phyloP scores from a whole-genome alignment of 345 rosid species.

The Fremontodendron californicum region DNA sequence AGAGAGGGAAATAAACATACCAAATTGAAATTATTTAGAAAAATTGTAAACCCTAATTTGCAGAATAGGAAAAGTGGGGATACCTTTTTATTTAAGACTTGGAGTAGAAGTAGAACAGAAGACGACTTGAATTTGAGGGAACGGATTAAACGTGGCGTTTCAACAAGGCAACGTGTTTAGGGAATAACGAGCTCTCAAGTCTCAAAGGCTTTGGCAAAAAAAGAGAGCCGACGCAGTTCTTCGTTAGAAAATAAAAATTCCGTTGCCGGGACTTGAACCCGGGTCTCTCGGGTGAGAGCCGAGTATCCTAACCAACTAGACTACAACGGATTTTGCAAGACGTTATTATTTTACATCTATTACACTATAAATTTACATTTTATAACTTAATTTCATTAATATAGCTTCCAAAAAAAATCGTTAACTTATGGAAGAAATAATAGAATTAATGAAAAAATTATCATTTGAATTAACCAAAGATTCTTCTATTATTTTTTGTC shows the following conservation, averaged over 20 bases:
- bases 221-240: too few relatives aligned
- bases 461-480: too few relatives aligned
- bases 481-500: too few relatives aligned
- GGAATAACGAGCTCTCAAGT: too few relatives aligned
- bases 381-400: too few relatives aligned
- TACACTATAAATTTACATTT: too few relatives aligned
- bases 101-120: not conserved
- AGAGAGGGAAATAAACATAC: not conserved
- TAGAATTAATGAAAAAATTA: too few relatives aligned
- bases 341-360: too few relatives aligned
- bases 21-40: not conserved
- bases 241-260: too few relatives aligned
- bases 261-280: conserved; percentile 72
- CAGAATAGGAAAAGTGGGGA: not conserved
- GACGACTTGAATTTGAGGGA: not conserved
- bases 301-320: conserved; percentile 41
- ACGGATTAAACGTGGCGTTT: not conserved
- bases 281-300: conserved; percentile 57
- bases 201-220: too few relatives aligned
- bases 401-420: too few relatives aligned
- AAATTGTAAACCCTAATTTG: not conserved
- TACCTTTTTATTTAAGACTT: not conserved
- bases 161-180: not conserved
- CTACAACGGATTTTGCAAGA: conserved; percentile 41
- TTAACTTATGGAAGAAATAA: too few relatives aligned